Percentiles rank a stretch among this genome's conserved stretches.
Evolutionary conservation across 805 yeast genomes (phyloP).

Genomic region (Myxozyma lipomycoides): DNA sequence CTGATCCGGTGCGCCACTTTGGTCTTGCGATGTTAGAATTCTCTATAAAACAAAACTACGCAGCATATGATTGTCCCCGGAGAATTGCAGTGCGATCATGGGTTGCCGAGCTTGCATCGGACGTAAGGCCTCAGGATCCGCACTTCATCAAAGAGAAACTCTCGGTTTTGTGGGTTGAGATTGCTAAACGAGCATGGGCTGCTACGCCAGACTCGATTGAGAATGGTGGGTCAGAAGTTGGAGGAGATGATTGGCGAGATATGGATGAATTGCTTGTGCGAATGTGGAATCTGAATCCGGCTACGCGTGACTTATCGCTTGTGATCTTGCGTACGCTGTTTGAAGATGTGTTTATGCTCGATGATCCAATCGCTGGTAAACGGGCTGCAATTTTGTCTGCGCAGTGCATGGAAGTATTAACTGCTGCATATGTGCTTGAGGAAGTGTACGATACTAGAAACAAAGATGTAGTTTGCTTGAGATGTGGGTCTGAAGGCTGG

Average conservation of each 20-base stretch:
- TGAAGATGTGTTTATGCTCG: slow-evolving; percentile 88
- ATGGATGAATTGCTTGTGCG: slow-evolving; percentile 77
- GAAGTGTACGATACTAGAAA: slow-evolving; percentile 63
- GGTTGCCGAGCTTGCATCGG: slow-evolving; percentile 72
- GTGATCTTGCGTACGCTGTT: slow-evolving; percentile 79
- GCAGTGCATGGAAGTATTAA: slow-evolving; percentile 75
- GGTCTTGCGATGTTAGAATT: slow-evolving; percentile 78
- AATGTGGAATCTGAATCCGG: slow-evolving; percentile 64
- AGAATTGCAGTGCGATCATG: slow-evolving; percentile 70
- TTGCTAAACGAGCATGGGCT: slow-evolving; percentile 83
- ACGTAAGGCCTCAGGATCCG: slow-evolving; percentile 65
- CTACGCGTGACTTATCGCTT: slow-evolving; percentile 70
- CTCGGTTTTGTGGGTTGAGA: slow-evolving; percentile 84
- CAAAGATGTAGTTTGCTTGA: slow-evolving; percentile 53
- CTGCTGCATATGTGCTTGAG: slow-evolving; percentile 63
- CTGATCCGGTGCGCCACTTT: slow-evolving; percentile 73
- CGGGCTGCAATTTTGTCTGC: slow-evolving; percentile 75
- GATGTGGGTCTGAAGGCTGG: slow-evolving; percentile 82
- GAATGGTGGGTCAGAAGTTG: not conserved
- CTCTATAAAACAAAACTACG: slow-evolving; percentile 56
- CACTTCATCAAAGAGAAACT: slow-evolving; percentile 85
- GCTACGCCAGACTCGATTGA: slow-evolving; percentile 45
- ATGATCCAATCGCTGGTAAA: slow-evolving; percentile 83
- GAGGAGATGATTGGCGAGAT: slow-evolving; percentile 62
- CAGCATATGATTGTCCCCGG: slow-evolving; percentile 52